These are phyloP conservation scores for Coemansia sp. DNA, from an alignment of 192 early-diverging fungal genomes.

Conservation along the genomic window DNA sequence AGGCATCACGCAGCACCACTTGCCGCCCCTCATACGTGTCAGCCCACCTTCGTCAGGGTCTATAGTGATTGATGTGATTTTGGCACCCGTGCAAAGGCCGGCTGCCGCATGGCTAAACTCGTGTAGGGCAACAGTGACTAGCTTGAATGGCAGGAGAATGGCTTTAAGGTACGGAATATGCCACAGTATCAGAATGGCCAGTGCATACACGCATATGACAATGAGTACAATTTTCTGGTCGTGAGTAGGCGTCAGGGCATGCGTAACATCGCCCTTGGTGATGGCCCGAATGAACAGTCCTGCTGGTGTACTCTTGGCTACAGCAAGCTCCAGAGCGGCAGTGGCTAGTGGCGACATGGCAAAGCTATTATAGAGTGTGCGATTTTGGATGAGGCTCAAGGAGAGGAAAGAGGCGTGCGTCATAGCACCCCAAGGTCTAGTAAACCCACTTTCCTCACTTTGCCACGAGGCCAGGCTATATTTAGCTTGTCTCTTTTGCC, in stretches of 20 bases:
- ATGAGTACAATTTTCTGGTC: slow-evolving; percentile 38
- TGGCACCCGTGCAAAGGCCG: slow-evolving; percentile 82
- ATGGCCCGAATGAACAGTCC: slow-evolving; percentile 16
- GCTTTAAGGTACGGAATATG: slow-evolving; percentile 80
- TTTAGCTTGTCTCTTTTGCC: not conserved
- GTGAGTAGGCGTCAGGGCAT: slow-evolving; percentile 42
- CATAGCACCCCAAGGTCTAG: not conserved
- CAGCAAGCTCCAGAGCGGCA: not conserved
- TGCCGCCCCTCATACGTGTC: slow-evolving; percentile 80
- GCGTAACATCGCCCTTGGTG: slow-evolving; percentile 29
- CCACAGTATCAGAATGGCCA: slow-evolving; percentile 78
- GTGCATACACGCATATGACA: slow-evolving; percentile 64
- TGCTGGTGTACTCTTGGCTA: not conserved
- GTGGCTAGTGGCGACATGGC: slow-evolving; percentile 8
- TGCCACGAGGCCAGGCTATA: not conserved
- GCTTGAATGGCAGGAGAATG: slow-evolving; percentile 94
- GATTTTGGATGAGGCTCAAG: not conserved
- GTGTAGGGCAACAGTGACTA: slow-evolving; percentile 88
- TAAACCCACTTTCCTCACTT: not conserved
- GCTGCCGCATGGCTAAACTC: slow-evolving; percentile 94
- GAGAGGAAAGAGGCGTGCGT: not conserved
- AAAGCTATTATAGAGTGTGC: not conserved
- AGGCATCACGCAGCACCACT: slow-evolving; percentile 76
- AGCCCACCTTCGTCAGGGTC: slow-evolving; percentile 93
- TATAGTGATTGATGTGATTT: slow-evolving; percentile 83